Evolutionary conservation across 129 eudicot species (phyloP), one percentile per base, ranked within the genome.

Genomic region (Tagetes erecta): DNA sequence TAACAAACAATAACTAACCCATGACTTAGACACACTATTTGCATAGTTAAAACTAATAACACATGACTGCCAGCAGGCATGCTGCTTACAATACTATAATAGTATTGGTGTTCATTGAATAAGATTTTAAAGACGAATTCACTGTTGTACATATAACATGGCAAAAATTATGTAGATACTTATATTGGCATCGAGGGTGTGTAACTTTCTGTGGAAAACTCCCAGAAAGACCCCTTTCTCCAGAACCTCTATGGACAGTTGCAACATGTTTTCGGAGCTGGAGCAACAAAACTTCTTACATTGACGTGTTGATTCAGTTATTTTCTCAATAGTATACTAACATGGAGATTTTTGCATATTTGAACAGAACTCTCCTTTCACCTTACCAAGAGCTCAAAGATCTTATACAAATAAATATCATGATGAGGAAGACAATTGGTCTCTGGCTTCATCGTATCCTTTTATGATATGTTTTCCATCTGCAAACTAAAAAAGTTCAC

Each of bases 361-460:
- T 63, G 64, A 67, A 51, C 83, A 77, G 64, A 75, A 68, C 67
- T 69, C 85, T 58, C 87, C 86, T 68, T 76, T 66, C 64, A 14
- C 50, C 13, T 39, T 87, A 59, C 86, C 79, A 80, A 90, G 91
- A 84, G 67, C 60, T 45, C 77, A 56, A 55, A 81, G 60, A 62
- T 67, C 82, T 42, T 62, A 76, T 2, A 50, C 60, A 12, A 74
- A 68, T 81, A 86, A 78, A 73, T 77, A 77, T 83, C 84, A 47
- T 34, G 96, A 93, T 12, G 97, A 93, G 58, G 97, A 90, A 52
- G 98, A 93, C 74, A 88, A 84, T 52, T 90, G 91, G 91, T 93
- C 98, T 13, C 13, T 90, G 80, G 89, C 98, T 80, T 93, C 98
- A 72, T 93, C 98, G 98, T 93, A 93, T 93, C 97, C 98, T 90